These are phyloP conservation scores for Leccinum pellstonianum DNA, from an alignment of 768 basidiomycete species.

Conservation along the genomic window DNA sequence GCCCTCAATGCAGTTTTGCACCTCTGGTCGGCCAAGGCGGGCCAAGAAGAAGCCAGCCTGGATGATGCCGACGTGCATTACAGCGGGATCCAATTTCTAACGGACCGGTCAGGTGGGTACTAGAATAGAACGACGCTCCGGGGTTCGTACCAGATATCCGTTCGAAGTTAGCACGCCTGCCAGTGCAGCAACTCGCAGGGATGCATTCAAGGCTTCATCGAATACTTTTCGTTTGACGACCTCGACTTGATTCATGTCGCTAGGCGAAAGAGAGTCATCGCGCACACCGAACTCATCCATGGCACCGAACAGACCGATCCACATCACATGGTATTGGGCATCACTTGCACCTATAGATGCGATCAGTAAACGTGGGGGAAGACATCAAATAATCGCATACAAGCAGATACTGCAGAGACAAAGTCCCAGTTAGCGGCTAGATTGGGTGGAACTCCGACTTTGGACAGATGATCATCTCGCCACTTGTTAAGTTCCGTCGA, in stretches of 20 bases:
- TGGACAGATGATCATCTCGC: slow-evolving; percentile 71
- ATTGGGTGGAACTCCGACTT: slow-evolving; percentile 84
- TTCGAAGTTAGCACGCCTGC: slow-evolving; percentile 82
- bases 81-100: slow-evolving; percentile 79
- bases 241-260: slow-evolving; percentile 59
- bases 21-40: slow-evolving; percentile 78
- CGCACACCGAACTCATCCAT: slow-evolving; percentile 83
- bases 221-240: slow-evolving; percentile 64
- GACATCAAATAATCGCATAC: slow-evolving; percentile 34
- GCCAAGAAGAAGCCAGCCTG: slow-evolving; percentile 83
- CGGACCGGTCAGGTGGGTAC: slow-evolving; percentile 6
- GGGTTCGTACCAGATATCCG: slow-evolving; percentile 69
- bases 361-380: background rate
- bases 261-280: slow-evolving; percentile 43
- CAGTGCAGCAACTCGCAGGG: slow-evolving; percentile 85
- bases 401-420: slow-evolving; percentile 67
- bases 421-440: slow-evolving; percentile 91
- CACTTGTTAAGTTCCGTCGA: slow-evolving; percentile 62
- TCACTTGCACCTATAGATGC: slow-evolving; percentile 64
- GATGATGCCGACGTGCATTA: slow-evolving; percentile 85
- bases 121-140: slow-evolving; percentile 7
- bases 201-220: slow-evolving; percentile 82
- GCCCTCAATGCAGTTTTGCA: slow-evolving; percentile 78
- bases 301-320: slow-evolving; percentile 80
- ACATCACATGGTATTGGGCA: slow-evolving; percentile 89